Base-by-base conservation (phyloP, 805 yeast genomes). In the Kodamaea hsintzibuensis region DNA sequence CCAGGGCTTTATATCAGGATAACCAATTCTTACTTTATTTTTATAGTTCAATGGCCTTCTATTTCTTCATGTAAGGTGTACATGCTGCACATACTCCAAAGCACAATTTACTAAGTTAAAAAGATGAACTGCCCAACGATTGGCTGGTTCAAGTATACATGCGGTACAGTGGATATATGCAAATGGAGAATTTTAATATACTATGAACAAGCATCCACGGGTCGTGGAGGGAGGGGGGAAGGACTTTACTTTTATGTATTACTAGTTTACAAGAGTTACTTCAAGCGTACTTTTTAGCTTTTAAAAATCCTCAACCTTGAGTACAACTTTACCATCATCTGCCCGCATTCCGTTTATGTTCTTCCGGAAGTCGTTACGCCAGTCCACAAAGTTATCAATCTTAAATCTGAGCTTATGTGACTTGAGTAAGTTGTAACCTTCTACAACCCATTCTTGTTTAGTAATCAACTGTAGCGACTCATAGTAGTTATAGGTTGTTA, bases 291-390 rank as follows among this genome's bases (percentile, higher is more conserved):
- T 22, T 22, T 27, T 22, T 10, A 22, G 18, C 13, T 30, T 19
- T 50, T 55, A 74, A 50, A 72, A 76, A 18, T 70, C 69, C 53
- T 76, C 80, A n/a, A 76, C 58, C 56, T 65, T 60, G 27, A 75
- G 67, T 12, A 76, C 62, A 12, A 70, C 57, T 57, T 71, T 70
- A 10, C 70, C 70, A 52, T 75, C 79, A 3, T 60, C 60, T 8
- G 55, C 61, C 43, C 62, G 62, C 52, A 76, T 57, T 8, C 55
- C 53, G 16, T 59, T 64, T 30, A 73, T 63, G 42, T 61, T 61
- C n/a, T 62, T 52, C 47, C 65, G 66, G 58, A 67, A 71, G 50
- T 68, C 65, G 50, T 65, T 64, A 55, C 78, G 62, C 80, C 80
- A 76, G 56, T 76, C 80, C 8, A 61, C 52, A 42, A 57, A 63